Percentiles rank a stretch among this genome's conserved stretches.
Conservation (phyloP, 768 basidiomycete genomes). For the Phaffia tasmanica region DNA sequence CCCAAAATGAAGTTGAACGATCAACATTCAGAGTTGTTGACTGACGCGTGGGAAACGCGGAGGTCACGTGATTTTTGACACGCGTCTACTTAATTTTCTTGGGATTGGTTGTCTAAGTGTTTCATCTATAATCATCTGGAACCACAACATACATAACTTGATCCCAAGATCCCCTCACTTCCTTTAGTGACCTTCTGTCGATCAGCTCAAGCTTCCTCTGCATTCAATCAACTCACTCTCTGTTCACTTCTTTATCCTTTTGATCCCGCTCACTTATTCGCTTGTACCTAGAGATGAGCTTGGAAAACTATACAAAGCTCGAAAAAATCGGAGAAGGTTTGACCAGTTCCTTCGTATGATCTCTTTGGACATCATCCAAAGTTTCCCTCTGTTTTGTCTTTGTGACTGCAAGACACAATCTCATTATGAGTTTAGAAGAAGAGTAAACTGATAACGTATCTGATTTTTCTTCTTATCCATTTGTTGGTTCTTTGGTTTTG, state of each 20-base stretch:
- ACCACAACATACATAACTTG: slow-evolving; percentile 5
- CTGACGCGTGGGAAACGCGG: too few species aligned
- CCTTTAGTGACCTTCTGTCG: too few species aligned
- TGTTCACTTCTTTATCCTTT: not conserved
- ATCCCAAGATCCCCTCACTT: not conserved
- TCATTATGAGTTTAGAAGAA: not conserved
- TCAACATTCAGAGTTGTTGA: too few species aligned
- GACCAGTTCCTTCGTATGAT: not conserved
- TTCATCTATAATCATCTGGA: not conserved
- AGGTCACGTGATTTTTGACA: too few species aligned
- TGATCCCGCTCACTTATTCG: not conserved
- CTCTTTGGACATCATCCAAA: slow-evolving; percentile 1
- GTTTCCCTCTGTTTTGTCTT: not conserved
- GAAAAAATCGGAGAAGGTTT: slow-evolving; percentile 83
- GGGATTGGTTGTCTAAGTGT: not conserved
- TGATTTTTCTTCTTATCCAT: not conserved
- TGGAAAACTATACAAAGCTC: slow-evolving; percentile 79
- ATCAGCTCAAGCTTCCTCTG: not conserved
- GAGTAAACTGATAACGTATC: not conserved
- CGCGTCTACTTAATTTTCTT: too few species aligned
- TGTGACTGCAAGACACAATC: not conserved
- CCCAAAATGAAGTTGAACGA: too few species aligned
- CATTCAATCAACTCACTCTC: not conserved
- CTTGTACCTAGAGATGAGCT: slow-evolving; percentile 6
- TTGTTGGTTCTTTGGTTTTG: not conserved